phyloP scores from a whole-genome alignment of 257 asterid genomes.

The Solanum etuberosum region DNA sequence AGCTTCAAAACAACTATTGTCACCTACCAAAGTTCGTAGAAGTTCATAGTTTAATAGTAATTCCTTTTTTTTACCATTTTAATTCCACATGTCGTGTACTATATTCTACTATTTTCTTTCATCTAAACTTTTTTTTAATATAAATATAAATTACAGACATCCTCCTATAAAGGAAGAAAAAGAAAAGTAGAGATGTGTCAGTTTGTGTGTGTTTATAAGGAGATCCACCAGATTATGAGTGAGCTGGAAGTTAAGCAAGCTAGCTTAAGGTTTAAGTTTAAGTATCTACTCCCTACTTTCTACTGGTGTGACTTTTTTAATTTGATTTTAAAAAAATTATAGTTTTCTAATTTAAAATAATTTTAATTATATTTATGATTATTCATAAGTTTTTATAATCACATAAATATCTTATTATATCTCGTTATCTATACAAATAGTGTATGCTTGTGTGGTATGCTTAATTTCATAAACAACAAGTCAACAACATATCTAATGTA shows the following conservation, averaged over 20 bases:
- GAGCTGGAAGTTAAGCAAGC: not conserved
- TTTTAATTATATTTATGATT: not conserved
- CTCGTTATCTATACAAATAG: not conserved
- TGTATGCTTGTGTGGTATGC: not conserved
- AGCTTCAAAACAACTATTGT: not conserved
- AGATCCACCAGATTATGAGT: not conserved
- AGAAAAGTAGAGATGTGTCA: not conserved
- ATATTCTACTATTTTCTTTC: not conserved
- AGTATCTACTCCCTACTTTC: not conserved
- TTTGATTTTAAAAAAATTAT: not conserved
- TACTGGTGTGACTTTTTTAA: not conserved
- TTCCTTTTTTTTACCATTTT: not conserved
- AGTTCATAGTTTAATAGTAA: not conserved
- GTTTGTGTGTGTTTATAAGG: not conserved
- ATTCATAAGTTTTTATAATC: not conserved
- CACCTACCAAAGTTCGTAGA: not conserved
- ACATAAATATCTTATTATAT: not conserved
- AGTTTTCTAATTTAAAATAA: not conserved
- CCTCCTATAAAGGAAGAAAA: not conserved
- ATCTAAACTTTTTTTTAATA: not conserved
- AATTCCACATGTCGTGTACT: not conserved
- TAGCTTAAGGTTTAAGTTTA: not conserved
- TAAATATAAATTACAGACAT: not conserved
- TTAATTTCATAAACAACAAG: not conserved
- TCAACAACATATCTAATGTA: not conserved